Evolutionary conservation across 345 rosid species (phyloP).

Genomic region (Aquilaria malaccensis): DNA sequence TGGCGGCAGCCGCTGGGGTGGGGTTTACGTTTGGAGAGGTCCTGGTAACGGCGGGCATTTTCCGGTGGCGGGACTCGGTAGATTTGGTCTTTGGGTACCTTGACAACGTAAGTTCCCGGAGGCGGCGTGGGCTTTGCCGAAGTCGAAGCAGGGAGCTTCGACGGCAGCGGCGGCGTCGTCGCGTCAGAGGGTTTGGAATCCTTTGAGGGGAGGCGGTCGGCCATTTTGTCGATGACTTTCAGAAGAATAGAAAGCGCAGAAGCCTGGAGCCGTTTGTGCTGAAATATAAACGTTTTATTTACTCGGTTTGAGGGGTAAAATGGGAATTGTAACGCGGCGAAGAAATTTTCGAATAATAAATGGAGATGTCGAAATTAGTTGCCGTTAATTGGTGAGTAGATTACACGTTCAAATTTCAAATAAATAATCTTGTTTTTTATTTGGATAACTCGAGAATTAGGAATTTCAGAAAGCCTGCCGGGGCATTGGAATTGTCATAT

Average conservation of each 20-base stretch:
- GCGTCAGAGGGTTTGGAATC: slow-evolving; percentile 7
- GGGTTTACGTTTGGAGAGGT: slow-evolving; percentile 40
- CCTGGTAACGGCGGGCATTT: slow-evolving; percentile 48
- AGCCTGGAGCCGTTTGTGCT: background rate
- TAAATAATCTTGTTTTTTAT: no score
- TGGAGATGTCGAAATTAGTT: no score
- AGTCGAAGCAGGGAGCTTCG: slow-evolving; percentile 9
- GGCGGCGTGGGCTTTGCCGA: slow-evolving; percentile 37
- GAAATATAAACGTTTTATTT: background rate
- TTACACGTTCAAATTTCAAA: no score
- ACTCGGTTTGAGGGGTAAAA: slow-evolving; percentile 4
- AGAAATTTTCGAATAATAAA: no score
- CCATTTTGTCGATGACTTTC: slow-evolving; percentile 19
- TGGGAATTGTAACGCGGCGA: background rate
- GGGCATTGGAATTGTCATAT: no score
- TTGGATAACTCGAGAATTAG: no score
- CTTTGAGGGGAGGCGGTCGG: slow-evolving; percentile 30
- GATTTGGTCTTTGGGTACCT: slow-evolving; percentile 81
- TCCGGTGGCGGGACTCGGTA: slow-evolving; percentile 21
- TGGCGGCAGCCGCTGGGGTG: slow-evolving; percentile 31
- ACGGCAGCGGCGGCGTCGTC: no score
- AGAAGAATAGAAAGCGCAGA: background rate
- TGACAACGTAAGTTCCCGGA: slow-evolving; percentile 70
- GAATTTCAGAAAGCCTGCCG: no score
- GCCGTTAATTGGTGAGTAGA: no score